Percentiles rank a stretch among this genome's conserved stretches.
Evolutionary conservation across 1,139 yeast species (phyloP).

Genomic region (Suhomyces wounanorum): DNA sequence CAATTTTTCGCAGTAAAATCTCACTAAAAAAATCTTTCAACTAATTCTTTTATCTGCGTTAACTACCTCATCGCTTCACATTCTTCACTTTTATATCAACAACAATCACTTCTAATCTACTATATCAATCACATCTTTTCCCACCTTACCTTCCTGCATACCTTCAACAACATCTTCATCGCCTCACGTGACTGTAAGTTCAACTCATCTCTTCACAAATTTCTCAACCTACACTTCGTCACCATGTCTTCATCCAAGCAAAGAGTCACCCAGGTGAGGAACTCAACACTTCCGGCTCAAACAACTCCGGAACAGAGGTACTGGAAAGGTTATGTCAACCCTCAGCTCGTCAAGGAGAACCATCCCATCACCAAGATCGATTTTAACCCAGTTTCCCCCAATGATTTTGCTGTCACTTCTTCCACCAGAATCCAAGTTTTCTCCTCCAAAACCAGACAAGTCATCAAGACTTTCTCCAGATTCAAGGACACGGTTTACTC

Average conservation of each 20-base stretch:
- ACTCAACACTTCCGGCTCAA: slow-evolving; percentile 73
- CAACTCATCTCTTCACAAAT: slow-evolving; percentile 16
- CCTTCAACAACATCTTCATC: neutral
- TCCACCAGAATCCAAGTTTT: slow-evolving; percentile 90
- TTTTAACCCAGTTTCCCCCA: slow-evolving; percentile 84
- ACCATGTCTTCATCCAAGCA: slow-evolving; percentile 81
- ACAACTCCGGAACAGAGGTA: slow-evolving; percentile 93
- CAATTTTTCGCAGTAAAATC: too few species aligned
- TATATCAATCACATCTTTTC: neutral
- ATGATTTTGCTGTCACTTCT: slow-evolving; percentile 92
- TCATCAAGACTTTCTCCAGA: slow-evolving; percentile 81
- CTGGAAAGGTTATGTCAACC: slow-evolving; percentile 85
- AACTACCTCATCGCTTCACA: too few species aligned
- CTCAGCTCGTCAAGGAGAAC: slow-evolving; percentile 90
- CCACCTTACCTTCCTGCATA: neutral
- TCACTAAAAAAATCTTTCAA: too few species aligned
- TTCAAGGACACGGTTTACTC: slow-evolving; percentile 89
- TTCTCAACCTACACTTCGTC: neutral
- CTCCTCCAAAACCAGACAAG: slow-evolving; percentile 91
- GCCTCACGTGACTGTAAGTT: slow-evolving; percentile 12
- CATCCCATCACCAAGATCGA: slow-evolving; percentile 86
- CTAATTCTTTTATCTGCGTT: too few species aligned
- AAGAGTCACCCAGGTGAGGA: slow-evolving; percentile 67
- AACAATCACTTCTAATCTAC: too few species aligned
- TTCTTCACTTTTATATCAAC: too few species aligned